A percentile compares a stretch with the other conserved stretches of the same genome.
Conservation (phyloP, 169 alveolate species). For the Plasmodium malariae region DNA sequence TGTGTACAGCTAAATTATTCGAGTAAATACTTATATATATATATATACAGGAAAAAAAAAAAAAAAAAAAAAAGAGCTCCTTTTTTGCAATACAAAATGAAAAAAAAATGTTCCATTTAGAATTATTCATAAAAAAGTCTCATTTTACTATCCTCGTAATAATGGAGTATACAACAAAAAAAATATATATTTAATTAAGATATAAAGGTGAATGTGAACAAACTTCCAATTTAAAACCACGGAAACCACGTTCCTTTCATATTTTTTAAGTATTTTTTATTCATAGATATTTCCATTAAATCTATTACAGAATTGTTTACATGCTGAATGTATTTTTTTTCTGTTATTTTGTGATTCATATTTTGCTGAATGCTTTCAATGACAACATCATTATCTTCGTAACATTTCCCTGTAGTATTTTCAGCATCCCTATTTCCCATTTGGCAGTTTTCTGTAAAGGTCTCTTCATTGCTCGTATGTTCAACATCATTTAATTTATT, state of each 20-base stretch:
- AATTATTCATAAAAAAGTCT: no score
- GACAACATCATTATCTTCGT: constrained; percentile 1
- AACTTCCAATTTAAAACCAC: constrained; percentile 76
- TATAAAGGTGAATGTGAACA: no score
- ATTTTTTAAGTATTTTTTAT: constrained; percentile 35
- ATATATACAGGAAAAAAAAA: no score
- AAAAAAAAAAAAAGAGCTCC: no score
- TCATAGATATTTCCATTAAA: constrained; percentile 64
- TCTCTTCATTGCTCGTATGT: neutral
- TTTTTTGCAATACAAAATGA: no score
- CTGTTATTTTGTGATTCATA: neutral
- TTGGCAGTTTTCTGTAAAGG: neutral
- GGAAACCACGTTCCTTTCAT: constrained; percentile 69
- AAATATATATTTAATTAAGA: constrained; percentile 5
- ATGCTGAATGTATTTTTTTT: constrained; percentile 14
- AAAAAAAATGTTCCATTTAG: no score
- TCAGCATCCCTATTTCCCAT: neutral
- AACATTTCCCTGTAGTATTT: neutral
- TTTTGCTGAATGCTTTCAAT: constrained; percentile 19
- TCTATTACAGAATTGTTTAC: constrained; percentile 54
- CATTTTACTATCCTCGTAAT: neutral
- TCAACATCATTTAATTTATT: neutral
- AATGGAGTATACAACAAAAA: neutral
- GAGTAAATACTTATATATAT: no score
- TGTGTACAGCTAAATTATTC: no score